Evolutionary conservation across 164 flowering plant genomes (phyloP).

Genomic region (Aristolochia fimbriata): DNA sequence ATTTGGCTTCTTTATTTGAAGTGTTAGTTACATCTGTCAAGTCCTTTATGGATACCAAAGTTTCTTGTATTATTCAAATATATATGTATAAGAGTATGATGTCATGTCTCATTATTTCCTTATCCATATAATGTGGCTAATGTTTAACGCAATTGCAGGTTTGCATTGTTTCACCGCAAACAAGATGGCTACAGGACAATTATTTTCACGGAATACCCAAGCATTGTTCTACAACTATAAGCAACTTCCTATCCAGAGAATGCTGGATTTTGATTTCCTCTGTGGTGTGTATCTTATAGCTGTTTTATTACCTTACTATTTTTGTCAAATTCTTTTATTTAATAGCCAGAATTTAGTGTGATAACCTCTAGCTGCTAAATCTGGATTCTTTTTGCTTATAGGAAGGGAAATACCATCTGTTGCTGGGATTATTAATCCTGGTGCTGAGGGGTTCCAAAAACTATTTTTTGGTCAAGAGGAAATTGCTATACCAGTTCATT

Average conservation of each 20-base stretch:
- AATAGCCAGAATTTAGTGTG: too few relatives aligned
- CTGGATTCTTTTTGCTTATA: conserved; percentile 10
- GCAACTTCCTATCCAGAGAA: conserved; percentile 94
- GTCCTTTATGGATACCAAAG: too few relatives aligned
- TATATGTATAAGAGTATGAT: too few relatives aligned
- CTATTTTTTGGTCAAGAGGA: conserved; percentile 99
- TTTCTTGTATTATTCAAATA: too few relatives aligned
- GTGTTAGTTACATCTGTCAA: too few relatives aligned
- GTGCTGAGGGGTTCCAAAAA: conserved; percentile 96
- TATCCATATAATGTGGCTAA: too few relatives aligned
- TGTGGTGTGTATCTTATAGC: conserved; percentile 50
- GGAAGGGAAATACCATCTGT: conserved; percentile 98
- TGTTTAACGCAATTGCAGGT: neutral
- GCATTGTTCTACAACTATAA: conserved; percentile 94
- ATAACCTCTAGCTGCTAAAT: too few relatives aligned
- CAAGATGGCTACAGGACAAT: conserved; percentile 89
- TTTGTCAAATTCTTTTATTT: neutral
- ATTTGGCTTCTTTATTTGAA: too few relatives aligned
- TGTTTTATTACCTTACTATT: neutral
- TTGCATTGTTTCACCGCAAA: neutral
- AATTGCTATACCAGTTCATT: conserved; percentile 94
- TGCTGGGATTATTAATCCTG: conserved; percentile 94
- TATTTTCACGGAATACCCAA: conserved; percentile 86
- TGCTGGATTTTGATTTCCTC: conserved; percentile 99
- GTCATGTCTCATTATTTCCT: too few relatives aligned